Evolutionary conservation across 805 yeast species (phyloP).

Genomic region (Pichia phayaonensis): DNA sequence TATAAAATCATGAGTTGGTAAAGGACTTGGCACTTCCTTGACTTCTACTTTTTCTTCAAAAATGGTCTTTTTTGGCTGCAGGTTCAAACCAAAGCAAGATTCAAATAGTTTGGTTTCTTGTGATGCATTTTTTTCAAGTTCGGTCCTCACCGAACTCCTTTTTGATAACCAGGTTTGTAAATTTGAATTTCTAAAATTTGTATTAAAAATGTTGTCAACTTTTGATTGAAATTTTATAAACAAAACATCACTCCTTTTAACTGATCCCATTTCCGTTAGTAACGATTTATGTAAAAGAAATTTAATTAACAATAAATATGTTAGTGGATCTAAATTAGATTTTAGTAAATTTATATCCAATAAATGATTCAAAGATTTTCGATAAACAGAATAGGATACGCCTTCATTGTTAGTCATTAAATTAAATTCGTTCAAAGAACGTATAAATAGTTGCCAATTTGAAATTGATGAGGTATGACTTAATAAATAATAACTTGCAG

Average conservation of each 20-base stretch:
- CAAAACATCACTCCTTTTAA: conserved; percentile 7
- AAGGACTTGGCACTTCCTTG: not conserved
- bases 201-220: conserved; percentile 4
- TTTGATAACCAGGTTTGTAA: not conserved
- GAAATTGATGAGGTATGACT: not conserved
- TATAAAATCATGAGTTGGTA: not conserved
- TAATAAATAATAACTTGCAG: not conserved
- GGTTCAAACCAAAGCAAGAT: not conserved
- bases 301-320: conserved; percentile 7
- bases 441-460: conserved; percentile 8
- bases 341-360: not conserved
- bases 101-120: not conserved
- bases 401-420: not conserved
- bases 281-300: conserved; percentile 3
- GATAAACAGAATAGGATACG: not conserved
- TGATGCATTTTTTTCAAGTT: not conserved
- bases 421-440: conserved; percentile 7
- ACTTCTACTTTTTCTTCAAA: not conserved
- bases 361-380: not conserved
- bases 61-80: not conserved
- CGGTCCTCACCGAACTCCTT: conserved; percentile 4
- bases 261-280: not conserved
- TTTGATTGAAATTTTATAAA: conserved; percentile 9
- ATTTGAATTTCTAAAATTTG: not conserved
- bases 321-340: not conserved